Evolutionary conservation across 139 green algal species (phyloP), one percentile per base, ranked within the genome.

Genomic region (Mychonastes homosphaera): DNA sequence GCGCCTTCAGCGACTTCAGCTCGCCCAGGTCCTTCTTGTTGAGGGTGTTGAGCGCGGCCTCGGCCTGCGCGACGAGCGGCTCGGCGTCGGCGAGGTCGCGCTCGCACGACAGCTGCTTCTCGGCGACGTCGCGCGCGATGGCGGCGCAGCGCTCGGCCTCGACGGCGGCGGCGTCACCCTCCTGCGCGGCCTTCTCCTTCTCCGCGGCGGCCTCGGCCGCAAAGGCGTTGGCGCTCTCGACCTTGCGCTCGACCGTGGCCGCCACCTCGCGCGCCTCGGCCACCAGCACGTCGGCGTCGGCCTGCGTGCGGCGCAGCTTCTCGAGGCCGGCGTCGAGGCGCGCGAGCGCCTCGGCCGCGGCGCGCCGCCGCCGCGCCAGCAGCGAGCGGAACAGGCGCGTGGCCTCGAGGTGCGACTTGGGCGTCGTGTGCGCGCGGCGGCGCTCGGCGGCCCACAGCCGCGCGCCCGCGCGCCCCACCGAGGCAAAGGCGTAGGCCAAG

Each of bases 321-420:
- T 73, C 75, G 56, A 94, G 66, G 10, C 86, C 86, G 32, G 83
- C 89, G 62, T 90, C 79, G 32, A 93, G 80, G 26, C 83, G 73
- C 30, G 43, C 44, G 26, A 44, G 50, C 6, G 32, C n/a, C 16
- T 15, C 30, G 19, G 6, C 32, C 10, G 47, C 41, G 41, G 48
- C 51, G 2, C 19, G 35, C 61, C 80, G 78, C 72, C 87, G 87
- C 24, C 49, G 30, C 2, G 67, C 48, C 23, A 90, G 81, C 62
- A 89, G 63, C 46, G 64, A 84, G 73, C 88, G 89, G 79, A 92
- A 94, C 26, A 94, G 79, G 78, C 89, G 87, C 74, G 91, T 92
- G 24, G 92, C 72, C 81, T 92, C 84, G 39, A 94, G 56, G 75
- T 91, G 91, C 0, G 84, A 89, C 81, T 94, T 94, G 46, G 86